Evolutionary conservation across 257 asterid genomes (phyloP).

Genomic region (Oldenlandia corymbosa): DNA sequence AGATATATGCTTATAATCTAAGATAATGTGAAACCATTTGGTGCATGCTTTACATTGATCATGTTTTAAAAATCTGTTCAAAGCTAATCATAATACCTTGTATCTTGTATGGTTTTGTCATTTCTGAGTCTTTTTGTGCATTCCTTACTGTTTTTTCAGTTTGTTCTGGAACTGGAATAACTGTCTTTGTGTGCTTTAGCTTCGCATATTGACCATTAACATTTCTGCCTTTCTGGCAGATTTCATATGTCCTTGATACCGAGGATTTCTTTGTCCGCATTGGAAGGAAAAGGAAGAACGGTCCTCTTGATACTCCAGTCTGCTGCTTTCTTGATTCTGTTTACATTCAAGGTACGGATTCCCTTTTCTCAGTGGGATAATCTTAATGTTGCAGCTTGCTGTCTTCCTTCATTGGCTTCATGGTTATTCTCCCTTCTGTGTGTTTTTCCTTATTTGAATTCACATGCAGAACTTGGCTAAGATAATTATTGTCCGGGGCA

Average conservation of each 20-base stretch:
- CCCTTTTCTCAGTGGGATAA: background rate
- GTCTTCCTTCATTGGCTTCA: no score
- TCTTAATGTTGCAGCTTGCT: no score
- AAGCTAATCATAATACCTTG: background rate
- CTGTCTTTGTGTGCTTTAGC: background rate
- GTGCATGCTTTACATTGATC: background rate
- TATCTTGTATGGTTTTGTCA: background rate
- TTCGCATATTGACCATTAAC: background rate
- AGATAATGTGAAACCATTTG: background rate
- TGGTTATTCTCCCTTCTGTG: background rate
- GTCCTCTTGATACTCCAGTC: constrained; percentile 14
- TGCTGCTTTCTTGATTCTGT: background rate
- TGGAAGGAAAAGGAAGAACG: constrained; percentile 54
- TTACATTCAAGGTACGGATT: constrained; percentile 8
- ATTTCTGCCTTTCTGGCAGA: constrained; percentile 41
- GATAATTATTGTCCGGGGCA: background rate
- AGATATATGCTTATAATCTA: background rate
- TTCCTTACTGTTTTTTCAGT: background rate
- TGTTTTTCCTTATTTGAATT: no score
- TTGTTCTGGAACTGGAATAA: background rate
- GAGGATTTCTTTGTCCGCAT: constrained; percentile 79
- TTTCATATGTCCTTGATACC: constrained; percentile 83
- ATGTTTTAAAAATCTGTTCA: background rate
- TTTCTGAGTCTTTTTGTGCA: background rate
- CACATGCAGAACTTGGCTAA: constrained; percentile 16